Percentiles rank a stretch among this genome's conserved stretches.
phyloP scores from a whole-genome alignment of 495 filamentous ascomycete genomes.

The Xeromyces bisporus region DNA sequence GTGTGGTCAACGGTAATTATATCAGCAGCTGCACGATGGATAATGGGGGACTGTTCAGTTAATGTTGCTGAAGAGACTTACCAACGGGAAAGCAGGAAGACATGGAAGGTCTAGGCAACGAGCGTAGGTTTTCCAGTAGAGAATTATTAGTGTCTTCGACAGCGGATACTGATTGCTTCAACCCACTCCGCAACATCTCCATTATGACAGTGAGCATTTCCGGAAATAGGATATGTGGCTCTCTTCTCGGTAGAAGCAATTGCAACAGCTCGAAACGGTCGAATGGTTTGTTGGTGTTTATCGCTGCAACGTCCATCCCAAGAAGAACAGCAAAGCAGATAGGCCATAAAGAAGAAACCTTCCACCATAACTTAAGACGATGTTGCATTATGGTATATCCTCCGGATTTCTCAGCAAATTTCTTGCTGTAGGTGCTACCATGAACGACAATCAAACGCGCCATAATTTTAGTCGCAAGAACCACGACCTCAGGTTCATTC shows the following conservation, averaged over 20 bases:
- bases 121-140: conserved; percentile 4
- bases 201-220: conserved; percentile 66
- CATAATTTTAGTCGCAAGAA: conserved; percentile 69
- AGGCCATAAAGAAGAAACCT: conserved; percentile 67
- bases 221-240: conserved; percentile 50
- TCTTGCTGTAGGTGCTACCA: conserved; percentile 60
- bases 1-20: conserved; percentile 6
- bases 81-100: conserved; percentile 6
- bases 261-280: conserved; percentile 57
- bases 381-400: conserved; percentile 74
- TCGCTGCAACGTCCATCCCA: conserved; percentile 55
- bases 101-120: conserved; percentile 8
- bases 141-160: conserved; percentile 1
- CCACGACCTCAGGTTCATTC: conserved; percentile 64
- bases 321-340: conserved; percentile 84
- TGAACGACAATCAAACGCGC: conserved; percentile 70
- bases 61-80: conserved; percentile 3
- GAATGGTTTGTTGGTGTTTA: conserved; percentile 57
- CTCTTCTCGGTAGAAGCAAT: conserved; percentile 39
- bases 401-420: conserved; percentile 70
- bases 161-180: conserved; percentile 33
- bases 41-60: background rate
- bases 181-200: conserved; percentile 73
- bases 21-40: background rate
- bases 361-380: conserved; percentile 78